Evolutionary conservation across 352 stramenopile species (phyloP).

Genomic region (Phytophthora fragariaefolia): DNA sequence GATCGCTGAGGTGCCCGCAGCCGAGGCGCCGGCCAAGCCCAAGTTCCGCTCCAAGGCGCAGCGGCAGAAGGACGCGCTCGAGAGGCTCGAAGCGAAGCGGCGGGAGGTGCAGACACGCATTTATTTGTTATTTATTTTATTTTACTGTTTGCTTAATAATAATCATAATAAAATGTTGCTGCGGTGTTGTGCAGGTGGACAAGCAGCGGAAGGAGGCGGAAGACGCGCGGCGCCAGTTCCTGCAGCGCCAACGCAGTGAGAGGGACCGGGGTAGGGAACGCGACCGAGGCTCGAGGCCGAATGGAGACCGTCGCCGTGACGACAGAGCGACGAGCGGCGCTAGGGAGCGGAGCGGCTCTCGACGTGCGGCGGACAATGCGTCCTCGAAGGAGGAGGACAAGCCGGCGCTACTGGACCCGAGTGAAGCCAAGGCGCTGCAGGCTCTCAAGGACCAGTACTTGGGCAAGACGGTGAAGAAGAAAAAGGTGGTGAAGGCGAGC

Average conservation of each 20-base stretch:
- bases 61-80: constrained; percentile 76
- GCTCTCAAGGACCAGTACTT: constrained; percentile 92
- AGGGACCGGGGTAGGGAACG: constrained; percentile 38
- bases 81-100: constrained; percentile 76
- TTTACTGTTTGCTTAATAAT: neutral
- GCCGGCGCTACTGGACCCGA: constrained; percentile 35
- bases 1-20: constrained; percentile 20
- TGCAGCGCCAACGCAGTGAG: constrained; percentile 59
- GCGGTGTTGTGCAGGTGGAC: constrained; percentile 60
- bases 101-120: constrained; percentile 39
- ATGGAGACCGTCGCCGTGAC: constrained; percentile 29
- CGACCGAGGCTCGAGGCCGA: constrained; percentile 14
- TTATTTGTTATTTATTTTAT: constrained; percentile 6
- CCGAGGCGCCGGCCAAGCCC: constrained; percentile 42
- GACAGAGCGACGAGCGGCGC: constrained; percentile 10
- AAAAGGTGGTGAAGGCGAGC: constrained; percentile 91
- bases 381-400: constrained; percentile 26
- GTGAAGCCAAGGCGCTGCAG: constrained; percentile 81
- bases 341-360: constrained; percentile 17
- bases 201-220: constrained; percentile 61
- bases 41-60: constrained; percentile 84
- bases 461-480: constrained; percentile 86
- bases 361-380: constrained; percentile 3
- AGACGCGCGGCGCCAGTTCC: constrained; percentile 66
- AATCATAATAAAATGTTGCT: constrained; percentile 2